Evolutionary conservation across 2,329 filamentous ascomycete genomes (phyloP), one percentile per base, ranked within the genome.

Genomic region (Colletotrichum orchidophilum): DNA sequence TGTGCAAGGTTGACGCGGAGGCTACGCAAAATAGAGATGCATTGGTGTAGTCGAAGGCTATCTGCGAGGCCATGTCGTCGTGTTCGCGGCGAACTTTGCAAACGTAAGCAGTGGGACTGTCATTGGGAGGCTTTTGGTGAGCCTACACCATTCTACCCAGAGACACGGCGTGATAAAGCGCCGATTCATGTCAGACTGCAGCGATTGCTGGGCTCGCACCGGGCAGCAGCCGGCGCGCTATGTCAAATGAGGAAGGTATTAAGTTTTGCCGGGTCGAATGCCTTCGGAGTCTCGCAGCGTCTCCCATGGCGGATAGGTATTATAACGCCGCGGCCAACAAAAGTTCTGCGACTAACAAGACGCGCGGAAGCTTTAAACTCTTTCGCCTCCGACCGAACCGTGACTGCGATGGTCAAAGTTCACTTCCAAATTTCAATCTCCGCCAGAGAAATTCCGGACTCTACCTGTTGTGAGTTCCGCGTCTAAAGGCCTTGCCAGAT

Each of bases 221-320:
- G 53, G 39, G n/a, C 9, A 54, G 15, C 62, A 66, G 42, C 27
- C 15, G 35, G n/a, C 12, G 49, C 21, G 33, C 49, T 27, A 55
- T 33, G 33, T 53, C 67, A 7, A 54, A 66, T 39, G 13, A 65
- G 67, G 67, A 61, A 70, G 63, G 60, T 69, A 46, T 24, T n/a
- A 13, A 8, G n/a, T n/a, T 58, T 9, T 39, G 53, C 1, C 24
- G 0, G 12, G 39, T 49, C 21, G 18, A 39, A 63, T 63, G n/a
- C 3, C 1, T 35, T 57, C 50, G 7, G 15, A 46, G 3, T n/a
- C 1, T 46, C 6, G 18, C 21, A 18, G 7, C 11, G n/a, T 46
- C 18, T 21, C 39, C 1, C 8, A 46, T n/a, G 39, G 18, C n/a
- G 18, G 18, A 46, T 21, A 2, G 39, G 21, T 7, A 0, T 18